A percentile compares a stretch with the other conserved stretches of the same genome.
phyloP scores from a whole-genome alignment of 768 basidiomycete genomes.

The Calvatia gigantea region DNA sequence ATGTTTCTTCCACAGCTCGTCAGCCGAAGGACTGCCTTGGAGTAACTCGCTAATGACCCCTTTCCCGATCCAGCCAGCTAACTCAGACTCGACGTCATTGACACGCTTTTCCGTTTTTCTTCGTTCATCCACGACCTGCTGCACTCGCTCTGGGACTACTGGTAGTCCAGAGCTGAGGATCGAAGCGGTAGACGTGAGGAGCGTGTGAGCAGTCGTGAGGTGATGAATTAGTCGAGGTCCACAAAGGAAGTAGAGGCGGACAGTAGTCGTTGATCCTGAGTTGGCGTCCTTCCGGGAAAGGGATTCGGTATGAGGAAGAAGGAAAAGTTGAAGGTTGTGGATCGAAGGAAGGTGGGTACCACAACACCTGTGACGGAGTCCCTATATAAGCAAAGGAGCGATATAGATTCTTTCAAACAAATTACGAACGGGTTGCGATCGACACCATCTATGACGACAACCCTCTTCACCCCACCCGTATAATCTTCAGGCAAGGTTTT shows the following conservation, averaged over 20 bases:
- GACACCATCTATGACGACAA: conserved; percentile 77
- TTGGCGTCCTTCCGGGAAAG: conserved; percentile 39
- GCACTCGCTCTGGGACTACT: conserved; percentile 66
- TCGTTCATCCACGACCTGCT: conserved; percentile 63
- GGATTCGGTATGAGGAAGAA: conserved; percentile 66
- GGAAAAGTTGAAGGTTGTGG: conserved; percentile 67
- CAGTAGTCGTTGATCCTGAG: conserved; percentile 51
- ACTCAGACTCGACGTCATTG: conserved; percentile 64
- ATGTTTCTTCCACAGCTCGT: conserved; percentile 39
- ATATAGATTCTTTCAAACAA: background rate
- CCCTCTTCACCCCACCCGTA: conserved; percentile 72
- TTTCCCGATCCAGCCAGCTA: conserved; percentile 47
- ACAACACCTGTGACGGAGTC: conserved; percentile 51
- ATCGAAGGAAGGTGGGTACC: conserved; percentile 83
- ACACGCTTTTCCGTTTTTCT: conserved; percentile 65
- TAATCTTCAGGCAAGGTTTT: conserved; percentile 70
- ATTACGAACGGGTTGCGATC: conserved; percentile 72
- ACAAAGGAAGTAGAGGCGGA: conserved; percentile 78
- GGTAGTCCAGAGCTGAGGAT: conserved; percentile 66
- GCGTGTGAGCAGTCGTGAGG: conserved; percentile 52
- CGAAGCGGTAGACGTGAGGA: conserved; percentile 52
- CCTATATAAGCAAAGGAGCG: background rate
- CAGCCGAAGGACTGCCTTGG: conserved; percentile 19
- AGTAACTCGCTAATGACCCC: conserved; percentile 36
- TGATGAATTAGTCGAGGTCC: conserved; percentile 72